These are phyloP conservation scores for Paracamarosporium sp. DNA, from an alignment of 2,329 filamentous ascomycete genomes.

Conservation along the genomic window DNA sequence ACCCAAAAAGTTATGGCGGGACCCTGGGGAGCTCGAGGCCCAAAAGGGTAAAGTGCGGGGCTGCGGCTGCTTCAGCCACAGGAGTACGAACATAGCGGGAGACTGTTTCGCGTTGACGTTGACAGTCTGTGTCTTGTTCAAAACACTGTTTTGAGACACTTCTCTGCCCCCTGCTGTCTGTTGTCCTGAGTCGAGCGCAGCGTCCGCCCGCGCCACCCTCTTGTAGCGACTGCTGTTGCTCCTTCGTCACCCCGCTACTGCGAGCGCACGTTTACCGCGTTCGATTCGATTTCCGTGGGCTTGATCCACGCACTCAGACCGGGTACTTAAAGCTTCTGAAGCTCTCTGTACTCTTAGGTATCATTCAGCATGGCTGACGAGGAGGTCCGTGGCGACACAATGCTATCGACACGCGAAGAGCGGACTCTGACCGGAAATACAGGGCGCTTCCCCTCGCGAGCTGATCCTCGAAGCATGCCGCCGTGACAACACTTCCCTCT, in stretches of 20 bases:
- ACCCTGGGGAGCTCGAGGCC: slow-evolving; percentile 24
- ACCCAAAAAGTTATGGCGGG: slow-evolving; percentile 37
- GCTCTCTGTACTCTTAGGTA: neutral
- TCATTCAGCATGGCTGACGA: slow-evolving; percentile 45
- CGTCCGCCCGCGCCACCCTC: neutral
- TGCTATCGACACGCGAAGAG: neutral
- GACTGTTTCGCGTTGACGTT: slow-evolving; percentile 22
- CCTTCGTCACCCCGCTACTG: slow-evolving; percentile 4
- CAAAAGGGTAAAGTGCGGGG: slow-evolving; percentile 33
- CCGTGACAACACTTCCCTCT: slow-evolving; percentile 87
- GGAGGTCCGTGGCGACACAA: slow-evolving; percentile 9
- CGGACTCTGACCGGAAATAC: slow-evolving; percentile 18
- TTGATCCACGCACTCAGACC: neutral
- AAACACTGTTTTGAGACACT: neutral
- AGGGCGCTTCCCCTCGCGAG: slow-evolving; percentile 88
- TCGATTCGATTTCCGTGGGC: neutral
- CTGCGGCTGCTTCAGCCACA: slow-evolving; percentile 17
- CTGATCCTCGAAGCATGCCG: slow-evolving; percentile 91
- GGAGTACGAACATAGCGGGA: slow-evolving; percentile 15
- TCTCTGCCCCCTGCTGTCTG: neutral
- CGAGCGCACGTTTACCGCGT: neutral
- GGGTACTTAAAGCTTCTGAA: neutral
- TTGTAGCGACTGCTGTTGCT: neutral
- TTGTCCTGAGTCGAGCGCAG: neutral
- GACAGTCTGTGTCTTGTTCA: neutral